A percentile compares a stretch with the other conserved stretches of the same genome.
Evolutionary conservation across 768 basidiomycete species (phyloP).

Genomic region (Boletales sp.): DNA sequence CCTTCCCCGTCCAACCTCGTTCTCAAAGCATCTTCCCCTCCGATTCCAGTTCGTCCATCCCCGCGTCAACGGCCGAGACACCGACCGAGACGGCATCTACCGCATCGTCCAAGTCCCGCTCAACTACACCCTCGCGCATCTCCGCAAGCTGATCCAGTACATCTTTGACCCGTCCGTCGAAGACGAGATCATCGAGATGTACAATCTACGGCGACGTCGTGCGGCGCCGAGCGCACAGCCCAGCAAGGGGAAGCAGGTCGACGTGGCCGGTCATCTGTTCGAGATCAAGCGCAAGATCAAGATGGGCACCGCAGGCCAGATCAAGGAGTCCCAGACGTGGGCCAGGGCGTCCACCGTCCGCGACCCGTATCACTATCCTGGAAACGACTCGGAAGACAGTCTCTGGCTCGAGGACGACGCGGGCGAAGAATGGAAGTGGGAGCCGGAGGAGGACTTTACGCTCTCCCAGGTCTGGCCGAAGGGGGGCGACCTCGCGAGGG

Average conservation of each 20-base stretch:
- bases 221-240: constrained; percentile 5
- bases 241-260: constrained; percentile 19
- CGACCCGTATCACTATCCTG: constrained; percentile 44
- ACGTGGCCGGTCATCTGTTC: constrained; percentile 48
- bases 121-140: constrained; percentile 65
- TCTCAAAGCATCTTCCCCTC: constrained; percentile 58
- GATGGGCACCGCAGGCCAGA: constrained; percentile 48
- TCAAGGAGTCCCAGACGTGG: constrained; percentile 46
- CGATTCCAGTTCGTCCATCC: constrained; percentile 56
- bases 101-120: constrained; percentile 67
- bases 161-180: constrained; percentile 41
- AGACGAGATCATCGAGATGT: constrained; percentile 19
- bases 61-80: constrained; percentile 19
- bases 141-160: constrained; percentile 59
- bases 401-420: constrained; percentile 29
- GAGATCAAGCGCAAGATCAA: constrained; percentile 50
- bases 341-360: constrained; percentile 49
- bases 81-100: constrained; percentile 48
- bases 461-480: constrained; percentile 57
- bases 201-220: constrained; percentile 27
- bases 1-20: constrained; percentile 43
- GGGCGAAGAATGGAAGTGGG: constrained; percentile 60
- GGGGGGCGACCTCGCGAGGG: constrained; percentile 39
- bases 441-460: constrained; percentile 64
- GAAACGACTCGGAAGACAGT: constrained; percentile 38